Percentiles rank a stretch among this genome's conserved stretches.
Evolutionary conservation across 169 alveolate species (phyloP).

Genomic region (Plasmodium inui): DNA sequence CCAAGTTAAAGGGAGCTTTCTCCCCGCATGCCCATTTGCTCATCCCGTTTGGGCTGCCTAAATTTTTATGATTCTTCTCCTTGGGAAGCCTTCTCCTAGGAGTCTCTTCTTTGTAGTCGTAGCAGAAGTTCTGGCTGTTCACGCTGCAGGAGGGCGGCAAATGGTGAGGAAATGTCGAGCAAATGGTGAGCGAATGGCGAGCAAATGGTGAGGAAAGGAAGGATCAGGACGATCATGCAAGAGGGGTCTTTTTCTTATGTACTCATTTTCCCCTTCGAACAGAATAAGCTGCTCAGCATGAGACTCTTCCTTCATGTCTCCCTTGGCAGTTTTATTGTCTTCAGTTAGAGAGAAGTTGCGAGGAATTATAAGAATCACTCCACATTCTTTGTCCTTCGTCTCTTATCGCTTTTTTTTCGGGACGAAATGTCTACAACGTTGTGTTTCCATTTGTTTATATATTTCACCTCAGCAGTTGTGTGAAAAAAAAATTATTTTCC

Average conservation of each 20-base stretch:
- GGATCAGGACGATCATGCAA: not conserved
- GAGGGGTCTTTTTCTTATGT: not conserved
- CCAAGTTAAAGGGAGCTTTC: not conserved
- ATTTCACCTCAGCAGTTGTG: not conserved
- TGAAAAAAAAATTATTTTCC: not conserved
- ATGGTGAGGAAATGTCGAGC: not conserved
- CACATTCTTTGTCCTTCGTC: not conserved
- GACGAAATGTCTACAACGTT: not conserved
- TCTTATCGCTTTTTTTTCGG: not conserved
- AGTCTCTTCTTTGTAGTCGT: conserved; percentile 14
- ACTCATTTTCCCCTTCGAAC: conserved; percentile 71
- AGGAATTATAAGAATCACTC: not conserved
- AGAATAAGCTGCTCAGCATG: not conserved
- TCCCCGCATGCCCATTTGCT: conserved; percentile 2
- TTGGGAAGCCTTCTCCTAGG: not conserved
- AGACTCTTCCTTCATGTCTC: conserved; percentile 8
- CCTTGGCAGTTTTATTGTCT: not conserved
- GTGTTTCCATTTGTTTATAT: not conserved
- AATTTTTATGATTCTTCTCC: not conserved
- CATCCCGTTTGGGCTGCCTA: not conserved
- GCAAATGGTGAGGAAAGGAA: not conserved
- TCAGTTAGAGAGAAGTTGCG: not conserved
- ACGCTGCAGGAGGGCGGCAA: not conserved
- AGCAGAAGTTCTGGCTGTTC: conserved; percentile 11
- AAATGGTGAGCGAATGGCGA: no score